Conservation (phyloP, 805 yeast species). For the Spathaspora sp. region DNA sequence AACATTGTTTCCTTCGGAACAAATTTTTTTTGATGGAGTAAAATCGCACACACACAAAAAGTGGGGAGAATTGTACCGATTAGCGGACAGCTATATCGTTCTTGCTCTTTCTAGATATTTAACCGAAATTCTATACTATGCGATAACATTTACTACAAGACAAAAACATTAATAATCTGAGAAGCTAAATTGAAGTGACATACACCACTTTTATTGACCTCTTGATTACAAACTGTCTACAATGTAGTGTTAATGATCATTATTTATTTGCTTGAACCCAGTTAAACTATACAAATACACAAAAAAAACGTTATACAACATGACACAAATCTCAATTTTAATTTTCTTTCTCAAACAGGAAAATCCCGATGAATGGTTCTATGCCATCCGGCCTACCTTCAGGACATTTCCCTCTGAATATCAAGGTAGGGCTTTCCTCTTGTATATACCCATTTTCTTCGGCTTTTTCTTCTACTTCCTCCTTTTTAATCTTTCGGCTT, state of each 20-base stretch:
- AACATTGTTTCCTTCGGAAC: neutral
- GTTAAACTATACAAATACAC: neutral
- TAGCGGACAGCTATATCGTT: neutral
- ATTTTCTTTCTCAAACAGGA: conserved; percentile 44
- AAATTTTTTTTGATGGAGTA: neutral
- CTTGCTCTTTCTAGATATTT: neutral
- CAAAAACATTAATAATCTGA: no score
- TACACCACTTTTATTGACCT: no score
- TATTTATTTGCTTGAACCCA: no score
- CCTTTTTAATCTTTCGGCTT: neutral
- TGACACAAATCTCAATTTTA: neutral
- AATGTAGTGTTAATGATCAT: no score
- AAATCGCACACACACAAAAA: neutral
- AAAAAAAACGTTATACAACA: neutral
- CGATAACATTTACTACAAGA: no score
- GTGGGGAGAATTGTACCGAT: neutral
- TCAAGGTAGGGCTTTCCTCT: conserved; percentile 42
- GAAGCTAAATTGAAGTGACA: no score
- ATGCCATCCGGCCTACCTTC: conserved; percentile 49
- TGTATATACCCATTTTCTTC: conserved; percentile 25
- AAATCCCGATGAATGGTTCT: conserved; percentile 54
- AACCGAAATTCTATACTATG: neutral
- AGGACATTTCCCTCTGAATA: conserved; percentile 51
- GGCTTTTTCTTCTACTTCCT: conserved; percentile 5
- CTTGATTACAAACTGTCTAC: no score